Base-by-base conservation (phyloP, 2,329 filamentous ascomycete genomes). In the Basipetospora chlamydospora region DNA sequence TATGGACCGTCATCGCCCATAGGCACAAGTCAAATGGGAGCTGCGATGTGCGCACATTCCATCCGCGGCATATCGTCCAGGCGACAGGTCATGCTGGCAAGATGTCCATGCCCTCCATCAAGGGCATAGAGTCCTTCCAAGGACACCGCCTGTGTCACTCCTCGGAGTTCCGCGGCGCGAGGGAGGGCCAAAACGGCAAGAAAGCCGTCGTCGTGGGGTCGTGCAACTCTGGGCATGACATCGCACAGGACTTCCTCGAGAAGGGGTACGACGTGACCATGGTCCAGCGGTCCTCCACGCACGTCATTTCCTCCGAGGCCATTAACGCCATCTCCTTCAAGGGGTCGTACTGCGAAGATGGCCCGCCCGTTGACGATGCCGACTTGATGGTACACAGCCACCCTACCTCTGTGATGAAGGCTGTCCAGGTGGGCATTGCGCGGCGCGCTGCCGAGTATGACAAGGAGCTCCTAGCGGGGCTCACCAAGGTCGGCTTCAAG, bases 141-240 rank as follows among this genome's bases (percentile, higher is more conserved):
- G 78, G 78, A 0, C 59, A 63, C 28, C 53, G 73, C 3, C 54
- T 80, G 6, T 72, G 70, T 42, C 78, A 82, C 41, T 77, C 74
- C 1, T 69, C 71, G 0, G 64, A 72, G 3, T 77, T 77, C 42
- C 53, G 59, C 0, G 73, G 73, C 1, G 70, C 73, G 0, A 50
- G 53, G 3, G 50, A 60, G 0, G 49, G 61, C 2, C 54, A 59
- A 11, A 52, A 60, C 13, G 66, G 66, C 1, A 77, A 74, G 49
- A 76, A 70, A 41, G 77, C 71, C 0, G 56, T 81, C 2, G 68
- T 84, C 0, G 62, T 83, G 0, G 79, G 78, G 2, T 74, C 70
- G 2, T 79, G 77, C 51, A 82, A 80, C 52, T 79, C 73, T 0
- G 73, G 63, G 5, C 74, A 80, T 45, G 78, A 82, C 43, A 81